phyloP scores from a whole-genome alignment of 2,329 filamentous ascomycete species.

The Helotiales sp. region DNA sequence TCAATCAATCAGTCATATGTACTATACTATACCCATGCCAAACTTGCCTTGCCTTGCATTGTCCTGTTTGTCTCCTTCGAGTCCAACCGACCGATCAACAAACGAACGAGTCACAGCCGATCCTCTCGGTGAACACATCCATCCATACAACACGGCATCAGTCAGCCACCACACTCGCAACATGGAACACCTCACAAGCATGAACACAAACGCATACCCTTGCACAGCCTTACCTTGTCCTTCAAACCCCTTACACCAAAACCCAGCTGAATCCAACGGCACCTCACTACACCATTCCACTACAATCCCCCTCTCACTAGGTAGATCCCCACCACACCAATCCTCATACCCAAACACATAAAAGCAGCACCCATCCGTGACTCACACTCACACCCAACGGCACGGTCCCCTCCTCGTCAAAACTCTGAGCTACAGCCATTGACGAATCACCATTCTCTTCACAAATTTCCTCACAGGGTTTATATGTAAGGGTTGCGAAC shows the following conservation, averaged over 20 bases:
- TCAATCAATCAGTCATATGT: background rate
- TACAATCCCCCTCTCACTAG: background rate
- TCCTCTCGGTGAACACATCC: conserved; percentile 14
- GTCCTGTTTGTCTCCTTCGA: background rate
- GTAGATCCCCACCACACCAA: background rate
- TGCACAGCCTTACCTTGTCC: background rate
- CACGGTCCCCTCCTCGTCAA: conserved; percentile 3
- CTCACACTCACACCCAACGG: conserved; percentile 22
- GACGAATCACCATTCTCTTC: conserved; percentile 27
- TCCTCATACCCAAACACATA: background rate
- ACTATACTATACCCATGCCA: background rate
- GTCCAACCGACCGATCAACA: background rate
- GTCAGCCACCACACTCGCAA: background rate
- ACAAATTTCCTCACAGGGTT: background rate
- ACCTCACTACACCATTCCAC: background rate
- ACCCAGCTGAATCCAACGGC: background rate
- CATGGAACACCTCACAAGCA: background rate
- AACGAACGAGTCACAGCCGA: conserved; percentile 7
- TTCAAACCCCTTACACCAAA: background rate
- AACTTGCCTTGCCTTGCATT: background rate
- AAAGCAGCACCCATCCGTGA: conserved; percentile 23
- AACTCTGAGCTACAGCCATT: conserved; percentile 19
- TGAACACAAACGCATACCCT: background rate
- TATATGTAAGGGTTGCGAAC: background rate
- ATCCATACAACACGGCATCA: background rate